Percentiles rank a stretch among this genome's conserved stretches.
phyloP scores from a whole-genome alignment of 345 rosid species.

The Nasturtium officinale region DNA sequence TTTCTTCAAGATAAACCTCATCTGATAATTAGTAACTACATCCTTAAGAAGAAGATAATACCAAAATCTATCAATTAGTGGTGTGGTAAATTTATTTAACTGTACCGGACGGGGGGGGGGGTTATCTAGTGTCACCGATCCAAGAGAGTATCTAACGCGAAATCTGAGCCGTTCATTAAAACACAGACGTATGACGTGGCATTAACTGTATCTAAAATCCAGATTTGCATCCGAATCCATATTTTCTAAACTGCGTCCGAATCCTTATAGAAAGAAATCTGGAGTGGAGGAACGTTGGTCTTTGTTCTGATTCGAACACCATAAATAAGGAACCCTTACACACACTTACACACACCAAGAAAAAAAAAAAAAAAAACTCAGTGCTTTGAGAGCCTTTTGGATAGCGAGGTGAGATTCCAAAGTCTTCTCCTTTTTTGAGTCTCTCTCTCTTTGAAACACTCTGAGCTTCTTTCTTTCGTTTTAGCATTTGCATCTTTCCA shows the following conservation, averaged over 20 bases:
- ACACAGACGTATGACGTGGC: constrained; percentile 48
- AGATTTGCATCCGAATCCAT: constrained; percentile 66
- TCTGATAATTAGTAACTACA: too few relatives aligned
- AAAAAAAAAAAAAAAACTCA: neutral
- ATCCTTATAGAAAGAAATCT: neutral
- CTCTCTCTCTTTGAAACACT: constrained; percentile 8
- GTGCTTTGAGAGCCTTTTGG: constrained; percentile 21
- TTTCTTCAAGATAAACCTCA: neutral
- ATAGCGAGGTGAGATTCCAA: constrained; percentile 40
- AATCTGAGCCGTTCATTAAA: constrained; percentile 53
- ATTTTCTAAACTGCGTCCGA: constrained; percentile 56
- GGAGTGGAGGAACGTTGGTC: constrained; percentile 18
- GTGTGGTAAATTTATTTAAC: neutral
- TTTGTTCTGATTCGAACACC: constrained; percentile 32
- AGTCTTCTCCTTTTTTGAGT: constrained; percentile 36
- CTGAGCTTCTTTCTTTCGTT: constrained; percentile 18
- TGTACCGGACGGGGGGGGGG: neutral
- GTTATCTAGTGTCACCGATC: constrained; percentile 25
- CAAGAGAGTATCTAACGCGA: constrained; percentile 10
- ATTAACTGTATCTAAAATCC: constrained; percentile 68
- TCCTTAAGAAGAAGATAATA: neutral
- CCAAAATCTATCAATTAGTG: neutral
- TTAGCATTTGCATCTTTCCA: constrained; percentile 1
- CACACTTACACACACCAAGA: neutral
- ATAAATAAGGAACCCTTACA: neutral